Evolutionary conservation across 2,329 filamentous ascomycete species (phyloP), one percentile per base, ranked within the genome.

Genomic region (Ophiostoma novo-ulmi): DNA sequence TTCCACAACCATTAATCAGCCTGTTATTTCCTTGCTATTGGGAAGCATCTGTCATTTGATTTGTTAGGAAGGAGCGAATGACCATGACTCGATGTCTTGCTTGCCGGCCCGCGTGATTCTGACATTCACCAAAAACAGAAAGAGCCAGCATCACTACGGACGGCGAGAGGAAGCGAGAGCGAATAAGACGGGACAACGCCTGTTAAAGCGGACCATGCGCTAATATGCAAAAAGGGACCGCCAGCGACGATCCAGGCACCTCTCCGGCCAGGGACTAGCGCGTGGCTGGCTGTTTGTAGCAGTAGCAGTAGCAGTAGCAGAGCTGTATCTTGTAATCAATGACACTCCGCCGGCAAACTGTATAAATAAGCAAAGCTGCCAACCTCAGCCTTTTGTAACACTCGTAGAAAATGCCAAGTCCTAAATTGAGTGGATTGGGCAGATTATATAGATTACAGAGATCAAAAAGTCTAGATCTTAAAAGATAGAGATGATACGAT

Each of bases 251-350:
- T 35, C 55, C 55, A 35, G 58, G 58, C 5, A 63, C 58, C 52
- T 58, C 52, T 63, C 58, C 58, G 58, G 58, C 26, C 58, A 63
- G 58, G 58, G 58, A 63, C 58, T 63, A 63, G 58, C 26, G 58
- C 26, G 26, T 35, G 55, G 26, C 26, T 26, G 26, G 26, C 26
- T 26, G 26, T 26, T 2, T 26, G 26, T 26, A 26, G 26, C 26
- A 26, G 26, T 26, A 26, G 26, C 10, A 39, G 38, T 10, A 39
- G 38, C 38, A 11, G 38, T 39, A 3, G 38, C 38, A 13, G 38
- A 39, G 38, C 38, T 48, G 20, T 48, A 48, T 48, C 44, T 44
- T 20, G 31, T 31, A 20, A 48, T 14, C 44, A 48, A 48, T 7
- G 20, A 48, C n/a, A 31, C 31, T 31, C 31, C 26, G 44, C 44